Evolutionary conservation across 1,139 yeast genomes (phyloP).

Genomic region (Protomyces lactucae-debilis): DNA sequence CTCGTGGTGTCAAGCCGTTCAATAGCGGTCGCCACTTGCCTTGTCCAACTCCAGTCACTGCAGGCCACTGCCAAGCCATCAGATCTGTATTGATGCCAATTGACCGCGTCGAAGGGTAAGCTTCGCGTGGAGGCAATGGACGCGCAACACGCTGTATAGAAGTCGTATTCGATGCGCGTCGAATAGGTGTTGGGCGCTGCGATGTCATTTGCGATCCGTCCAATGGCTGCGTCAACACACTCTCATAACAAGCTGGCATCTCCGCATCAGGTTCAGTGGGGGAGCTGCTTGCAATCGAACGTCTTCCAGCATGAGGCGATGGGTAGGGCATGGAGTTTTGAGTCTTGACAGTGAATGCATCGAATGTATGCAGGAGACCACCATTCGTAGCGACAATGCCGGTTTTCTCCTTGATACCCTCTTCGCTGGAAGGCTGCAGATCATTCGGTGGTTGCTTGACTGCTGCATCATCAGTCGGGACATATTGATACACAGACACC

Average conservation of each 20-base stretch:
- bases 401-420: not conserved
- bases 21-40: not conserved
- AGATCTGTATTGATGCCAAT: conserved; percentile 17
- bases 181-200: not conserved
- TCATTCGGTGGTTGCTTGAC: not conserved
- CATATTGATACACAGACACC: conserved; percentile 16
- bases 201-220: not conserved
- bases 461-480: not conserved
- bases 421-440: too few species aligned
- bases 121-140: not conserved
- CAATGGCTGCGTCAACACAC: not conserved
- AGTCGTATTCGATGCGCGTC: not conserved
- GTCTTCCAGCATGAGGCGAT: not conserved
- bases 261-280: not conserved
- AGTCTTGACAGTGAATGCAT: conserved; percentile 1
- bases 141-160: too few species aligned
- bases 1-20: not conserved
- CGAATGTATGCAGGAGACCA: not conserved
- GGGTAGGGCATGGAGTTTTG: conserved; percentile 5
- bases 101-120: conserved; percentile 7
- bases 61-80: not conserved
- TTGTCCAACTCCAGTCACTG: not conserved
- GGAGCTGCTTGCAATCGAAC: not conserved
- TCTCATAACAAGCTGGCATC: not conserved
- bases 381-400: not conserved